Base-by-base conservation (phyloP, 192 early-diverging fungal species). In the Allomyces macrogynus region DNA sequence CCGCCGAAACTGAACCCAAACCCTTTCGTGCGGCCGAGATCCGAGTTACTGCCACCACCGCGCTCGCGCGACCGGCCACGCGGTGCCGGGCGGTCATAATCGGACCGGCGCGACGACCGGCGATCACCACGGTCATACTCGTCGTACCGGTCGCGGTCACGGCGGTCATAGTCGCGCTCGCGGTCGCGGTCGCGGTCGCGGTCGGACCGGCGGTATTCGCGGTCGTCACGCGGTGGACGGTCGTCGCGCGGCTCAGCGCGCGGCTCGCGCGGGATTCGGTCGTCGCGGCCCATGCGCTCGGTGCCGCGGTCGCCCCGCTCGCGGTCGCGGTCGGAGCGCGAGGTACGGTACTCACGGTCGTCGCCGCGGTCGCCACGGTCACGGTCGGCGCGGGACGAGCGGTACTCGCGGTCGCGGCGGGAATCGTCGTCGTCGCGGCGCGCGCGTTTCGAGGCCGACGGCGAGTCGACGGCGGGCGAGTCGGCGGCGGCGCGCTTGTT, bases 31-130 rank as follows among this genome's bases (percentile, higher is more conserved):
- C 32, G 32, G 32, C 32, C 32, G 32, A 40, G 32, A 40, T 40
- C 76, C 42, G 64, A 74, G 49, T 67, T 68, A 43, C 73, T 76
- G 65, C 71, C 72, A 70, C 72, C 40, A 64, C 63, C 61, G 65
- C 63, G 49, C 64, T 74, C 72, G 62, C 74, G 71, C 24, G 76
- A 75, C 54, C 65, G 69, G 65, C 64, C 65, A 61, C 71, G 67
- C 61, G 67, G 69, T 16, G 69, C 70, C 61, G 73, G 73, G 61
- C 70, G 67, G 61, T 76, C 73, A 63, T 78, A 74, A 60, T 74
- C 74, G 68, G 82, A 75, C 57, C 64, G 71, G 62, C 76, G 72
- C 23, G 75, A 69, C 11, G 75, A 67, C 66, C 66, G 76, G 70
- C 73, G 72, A 66, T 70, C n/a, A n/a, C n/a, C 70, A 64, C 73